Percentiles rank a stretch among this genome's conserved stretches.
Conservation (phyloP, 2,329 filamentous ascomycete genomes). For the Hymenoscyphus linearis region DNA sequence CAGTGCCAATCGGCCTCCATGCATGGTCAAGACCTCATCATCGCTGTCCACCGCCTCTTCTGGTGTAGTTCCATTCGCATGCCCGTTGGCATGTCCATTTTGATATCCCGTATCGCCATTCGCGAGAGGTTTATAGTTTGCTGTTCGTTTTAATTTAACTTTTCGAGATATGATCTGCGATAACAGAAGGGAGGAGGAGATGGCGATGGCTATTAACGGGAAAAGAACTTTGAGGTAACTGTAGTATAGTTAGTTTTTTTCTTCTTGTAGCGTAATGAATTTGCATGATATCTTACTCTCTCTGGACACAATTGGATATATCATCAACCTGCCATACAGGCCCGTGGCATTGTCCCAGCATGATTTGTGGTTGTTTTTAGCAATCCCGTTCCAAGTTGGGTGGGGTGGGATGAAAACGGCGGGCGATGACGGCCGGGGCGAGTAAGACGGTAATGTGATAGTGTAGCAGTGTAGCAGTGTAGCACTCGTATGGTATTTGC, state of each 20-base stretch:
- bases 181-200: conserved; percentile 65
- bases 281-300: conserved; percentile 5
- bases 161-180: conserved; percentile 51
- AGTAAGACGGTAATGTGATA: background rate
- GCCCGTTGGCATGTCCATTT: conserved; percentile 15
- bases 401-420: background rate
- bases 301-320: conserved; percentile 52
- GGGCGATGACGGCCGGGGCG: background rate
- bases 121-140: conserved; percentile 53
- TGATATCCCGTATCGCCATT: conserved; percentile 35
- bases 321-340: conserved; percentile 57
- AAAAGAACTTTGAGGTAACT: conserved; percentile 79
- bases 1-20: conserved; percentile 51
- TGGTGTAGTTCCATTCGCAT: conserved; percentile 29
- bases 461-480: no score
- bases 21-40: conserved; percentile 50
- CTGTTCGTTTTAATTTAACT: conserved; percentile 44
- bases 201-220: conserved; percentile 63
- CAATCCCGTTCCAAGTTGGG: background rate
- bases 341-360: conserved; percentile 28
- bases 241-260: conserved; percentile 21
- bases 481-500: no score
- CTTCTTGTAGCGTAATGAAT: background rate
- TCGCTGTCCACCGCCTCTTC: conserved; percentile 56
- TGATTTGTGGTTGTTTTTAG: conserved; percentile 2